Evolutionary conservation across 1,284 basidiomycete species (phyloP).

Genomic region (Trichosporon sp.): DNA sequence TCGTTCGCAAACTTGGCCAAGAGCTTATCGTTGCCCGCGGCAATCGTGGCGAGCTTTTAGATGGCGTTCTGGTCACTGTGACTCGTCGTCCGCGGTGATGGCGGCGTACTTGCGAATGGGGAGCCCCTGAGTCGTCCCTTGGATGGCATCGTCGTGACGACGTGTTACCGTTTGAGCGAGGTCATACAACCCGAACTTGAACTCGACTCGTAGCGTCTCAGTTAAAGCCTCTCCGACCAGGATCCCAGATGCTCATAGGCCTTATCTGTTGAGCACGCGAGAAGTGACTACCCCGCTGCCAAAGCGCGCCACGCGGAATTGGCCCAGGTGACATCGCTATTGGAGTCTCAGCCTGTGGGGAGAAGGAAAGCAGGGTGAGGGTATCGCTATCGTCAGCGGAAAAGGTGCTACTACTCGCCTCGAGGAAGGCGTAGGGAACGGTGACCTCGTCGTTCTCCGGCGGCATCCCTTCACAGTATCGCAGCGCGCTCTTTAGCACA

Average conservation of each 20-base stretch:
- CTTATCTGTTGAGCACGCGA: not conserved
- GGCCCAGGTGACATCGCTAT: not conserved
- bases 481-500: no score
- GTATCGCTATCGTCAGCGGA: not conserved
- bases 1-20: constrained; percentile 56
- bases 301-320: not conserved
- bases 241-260: not conserved
- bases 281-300: not conserved
- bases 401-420: not conserved
- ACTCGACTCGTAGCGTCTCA: not conserved
- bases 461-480: no score
- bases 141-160: not conserved
- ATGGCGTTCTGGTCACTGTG: constrained; percentile 26
- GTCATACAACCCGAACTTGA: not conserved
- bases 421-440: not conserved
- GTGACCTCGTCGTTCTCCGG: no score
- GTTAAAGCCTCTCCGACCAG: not conserved
- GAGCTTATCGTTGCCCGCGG: constrained; percentile 52
- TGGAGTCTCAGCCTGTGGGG: not conserved
- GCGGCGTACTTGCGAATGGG: no score
- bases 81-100: no score
- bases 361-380: not conserved
- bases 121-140: no score
- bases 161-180: not conserved
- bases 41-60: constrained; percentile 55